Conservation (phyloP, 2,329 filamentous ascomycete species). For the Zasmidium citrigriseum region DNA sequence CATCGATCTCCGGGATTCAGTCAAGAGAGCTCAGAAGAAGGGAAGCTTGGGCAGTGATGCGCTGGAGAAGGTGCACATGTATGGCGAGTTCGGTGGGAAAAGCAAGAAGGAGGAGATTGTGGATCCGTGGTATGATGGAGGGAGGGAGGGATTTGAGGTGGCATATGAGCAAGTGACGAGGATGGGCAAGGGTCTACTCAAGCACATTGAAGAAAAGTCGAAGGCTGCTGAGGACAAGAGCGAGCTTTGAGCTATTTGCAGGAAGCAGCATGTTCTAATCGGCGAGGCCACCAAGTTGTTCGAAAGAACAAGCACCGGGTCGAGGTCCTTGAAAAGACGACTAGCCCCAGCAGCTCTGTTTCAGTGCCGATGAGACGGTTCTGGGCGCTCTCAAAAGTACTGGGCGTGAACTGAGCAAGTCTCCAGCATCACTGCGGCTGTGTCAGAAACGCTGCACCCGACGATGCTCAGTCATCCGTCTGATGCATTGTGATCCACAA, state of each 20-base stretch:
- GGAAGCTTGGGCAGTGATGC: conserved; percentile 31
- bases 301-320: too few relatives aligned
- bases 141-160: conserved; percentile 72
- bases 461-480: too few relatives aligned
- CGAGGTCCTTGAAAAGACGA: too few relatives aligned
- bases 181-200: conserved; percentile 76
- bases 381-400: too few relatives aligned
- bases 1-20: conserved; percentile 64
- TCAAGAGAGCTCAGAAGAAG: conserved; percentile 52
- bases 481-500: too few relatives aligned
- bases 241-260: conserved; percentile 1
- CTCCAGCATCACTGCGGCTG: too few relatives aligned
- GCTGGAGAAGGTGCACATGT: conserved; percentile 58
- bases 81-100: conserved; percentile 75
- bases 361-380: too few relatives aligned
- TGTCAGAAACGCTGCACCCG: too few relatives aligned
- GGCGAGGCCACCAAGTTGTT: too few relatives aligned
- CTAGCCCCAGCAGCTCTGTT: too few relatives aligned
- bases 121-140: conserved; percentile 92
- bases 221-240: conserved; percentile 10
- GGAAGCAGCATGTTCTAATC: too few relatives aligned
- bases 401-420: too few relatives aligned
- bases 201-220: conserved; percentile 52
- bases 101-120: conserved; percentile 69
- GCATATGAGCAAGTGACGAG: conserved; percentile 82